Percentiles rank a stretch among this genome's conserved stretches.
phyloP scores from a whole-genome alignment of 495 filamentous ascomycete genomes.

The Xylaria cubensis region DNA sequence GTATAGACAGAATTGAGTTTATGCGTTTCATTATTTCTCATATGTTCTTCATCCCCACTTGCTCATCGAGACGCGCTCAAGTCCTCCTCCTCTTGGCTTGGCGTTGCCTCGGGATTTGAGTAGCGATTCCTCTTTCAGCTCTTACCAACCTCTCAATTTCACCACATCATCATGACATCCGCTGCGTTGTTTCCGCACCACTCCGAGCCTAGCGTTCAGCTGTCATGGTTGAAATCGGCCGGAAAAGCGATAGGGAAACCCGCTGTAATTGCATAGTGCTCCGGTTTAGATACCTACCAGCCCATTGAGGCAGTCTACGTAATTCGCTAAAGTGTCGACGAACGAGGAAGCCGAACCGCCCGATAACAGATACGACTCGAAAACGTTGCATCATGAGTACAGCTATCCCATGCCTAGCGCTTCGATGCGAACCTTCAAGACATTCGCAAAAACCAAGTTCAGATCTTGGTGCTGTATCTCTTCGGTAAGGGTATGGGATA shows the following conservation, averaged over 20 bases:
- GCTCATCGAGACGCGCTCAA: background rate
- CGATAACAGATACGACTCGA: background rate
- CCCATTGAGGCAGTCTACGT: background rate
- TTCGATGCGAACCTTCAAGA: background rate
- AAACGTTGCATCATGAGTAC: background rate
- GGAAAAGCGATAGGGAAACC: background rate
- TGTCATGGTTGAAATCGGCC: background rate
- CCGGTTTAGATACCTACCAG: background rate
- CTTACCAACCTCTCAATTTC: slow-evolving; percentile 9
- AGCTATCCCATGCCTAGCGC: background rate
- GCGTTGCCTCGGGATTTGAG: slow-evolving; percentile 7
- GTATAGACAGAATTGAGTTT: background rate
- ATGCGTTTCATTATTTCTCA: slow-evolving; percentile 5
- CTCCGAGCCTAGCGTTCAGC: slow-evolving; percentile 3
- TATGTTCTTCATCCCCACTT: background rate
- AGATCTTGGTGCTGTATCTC: background rate
- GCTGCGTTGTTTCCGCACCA: background rate
- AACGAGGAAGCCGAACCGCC: background rate
- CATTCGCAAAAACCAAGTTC: background rate
- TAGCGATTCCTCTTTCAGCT: background rate
- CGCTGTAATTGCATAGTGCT: background rate
- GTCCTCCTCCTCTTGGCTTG: background rate
- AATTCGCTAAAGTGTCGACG: background rate
- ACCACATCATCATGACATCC: background rate
- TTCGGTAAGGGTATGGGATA: background rate